A percentile compares a stretch with the other conserved stretches of the same genome.
Conservation (phyloP, 2,329 filamentous ascomycete species). For the Alternaria sp. region DNA sequence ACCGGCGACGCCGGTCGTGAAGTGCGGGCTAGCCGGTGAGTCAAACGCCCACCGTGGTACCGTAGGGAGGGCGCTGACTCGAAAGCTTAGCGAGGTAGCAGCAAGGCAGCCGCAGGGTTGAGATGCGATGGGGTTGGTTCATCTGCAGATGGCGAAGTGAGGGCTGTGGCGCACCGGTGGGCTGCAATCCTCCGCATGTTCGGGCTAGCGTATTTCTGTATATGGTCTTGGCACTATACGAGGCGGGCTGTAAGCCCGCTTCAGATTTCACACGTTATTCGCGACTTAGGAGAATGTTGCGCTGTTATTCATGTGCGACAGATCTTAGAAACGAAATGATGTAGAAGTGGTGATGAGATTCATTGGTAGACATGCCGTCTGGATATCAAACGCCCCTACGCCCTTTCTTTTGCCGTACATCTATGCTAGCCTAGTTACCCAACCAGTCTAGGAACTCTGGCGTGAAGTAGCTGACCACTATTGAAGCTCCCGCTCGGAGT, state of each 20-base stretch:
- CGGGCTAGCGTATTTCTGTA: background rate
- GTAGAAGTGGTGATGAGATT: background rate
- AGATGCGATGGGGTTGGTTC: background rate
- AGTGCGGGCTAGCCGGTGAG: background rate
- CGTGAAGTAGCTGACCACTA: conserved; percentile 93
- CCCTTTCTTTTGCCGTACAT: background rate
- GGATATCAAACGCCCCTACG: conserved; percentile 3
- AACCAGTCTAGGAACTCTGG: conserved; percentile 76
- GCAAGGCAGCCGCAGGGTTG: background rate
- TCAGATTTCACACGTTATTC: background rate
- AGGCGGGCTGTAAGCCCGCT: background rate
- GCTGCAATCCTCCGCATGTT: background rate
- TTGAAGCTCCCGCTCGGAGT: conserved; percentile 87
- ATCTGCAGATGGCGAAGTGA: background rate
- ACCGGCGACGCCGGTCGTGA: background rate
- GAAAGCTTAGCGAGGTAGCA: background rate
- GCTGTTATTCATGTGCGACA: background rate
- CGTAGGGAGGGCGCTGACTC: background rate
- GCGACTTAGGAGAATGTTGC: too few relatives aligned
- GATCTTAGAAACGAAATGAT: background rate
- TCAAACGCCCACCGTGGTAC: background rate
- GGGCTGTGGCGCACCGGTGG: background rate
- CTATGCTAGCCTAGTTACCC: conserved; percentile 28
- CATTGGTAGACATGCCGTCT: background rate
- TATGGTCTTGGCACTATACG: background rate